Conservation (phyloP, 1,139 yeast species). For the Starmera stellimalicola region DNA sequence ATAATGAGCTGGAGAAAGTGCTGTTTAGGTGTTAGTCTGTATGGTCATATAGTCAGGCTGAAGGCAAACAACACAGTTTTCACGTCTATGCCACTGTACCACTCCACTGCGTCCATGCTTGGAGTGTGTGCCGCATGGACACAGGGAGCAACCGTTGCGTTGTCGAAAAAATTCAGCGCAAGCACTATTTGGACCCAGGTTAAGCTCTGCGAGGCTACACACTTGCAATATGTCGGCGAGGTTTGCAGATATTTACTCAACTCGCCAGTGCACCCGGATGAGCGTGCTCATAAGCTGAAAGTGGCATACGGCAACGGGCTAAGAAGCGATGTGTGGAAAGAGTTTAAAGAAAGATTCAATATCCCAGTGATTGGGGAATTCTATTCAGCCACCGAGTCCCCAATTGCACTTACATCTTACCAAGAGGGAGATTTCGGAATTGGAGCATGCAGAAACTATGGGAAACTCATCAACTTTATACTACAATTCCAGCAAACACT, state of each 20-base stretch:
- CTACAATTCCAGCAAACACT: constrained; percentile 50
- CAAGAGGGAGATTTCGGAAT: constrained; percentile 76
- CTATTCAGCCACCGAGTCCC: constrained; percentile 91
- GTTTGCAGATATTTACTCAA: constrained; percentile 80
- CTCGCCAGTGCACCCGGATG: constrained; percentile 56
- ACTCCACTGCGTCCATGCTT: constrained; percentile 85
- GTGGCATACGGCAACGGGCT: constrained; percentile 91
- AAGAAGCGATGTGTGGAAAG: constrained; percentile 85
- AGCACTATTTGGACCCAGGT: constrained; percentile 90
- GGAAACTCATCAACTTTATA: constrained; percentile 47
- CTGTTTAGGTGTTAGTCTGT: constrained; percentile 54
- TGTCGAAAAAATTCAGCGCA: constrained; percentile 79
- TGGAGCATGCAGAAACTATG: constrained; percentile 87
- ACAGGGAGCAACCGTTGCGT: constrained; percentile 66
- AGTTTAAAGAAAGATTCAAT: constrained; percentile 68
- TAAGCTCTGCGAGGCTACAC: constrained; percentile 59
- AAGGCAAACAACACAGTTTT: constrained; percentile 49
- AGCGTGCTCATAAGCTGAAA: constrained; percentile 50
- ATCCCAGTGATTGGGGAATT: constrained; percentile 80
- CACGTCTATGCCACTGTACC: constrained; percentile 94
- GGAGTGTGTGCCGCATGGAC: constrained; percentile 71
- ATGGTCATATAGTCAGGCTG: constrained; percentile 63
- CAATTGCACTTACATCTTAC: constrained; percentile 77
- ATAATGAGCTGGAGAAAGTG: constrained; percentile 88
- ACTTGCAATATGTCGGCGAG: constrained; percentile 92